Evolutionary conservation across 768 basidiomycete genomes (phyloP).

Genomic region (Podaxis sp.): DNA sequence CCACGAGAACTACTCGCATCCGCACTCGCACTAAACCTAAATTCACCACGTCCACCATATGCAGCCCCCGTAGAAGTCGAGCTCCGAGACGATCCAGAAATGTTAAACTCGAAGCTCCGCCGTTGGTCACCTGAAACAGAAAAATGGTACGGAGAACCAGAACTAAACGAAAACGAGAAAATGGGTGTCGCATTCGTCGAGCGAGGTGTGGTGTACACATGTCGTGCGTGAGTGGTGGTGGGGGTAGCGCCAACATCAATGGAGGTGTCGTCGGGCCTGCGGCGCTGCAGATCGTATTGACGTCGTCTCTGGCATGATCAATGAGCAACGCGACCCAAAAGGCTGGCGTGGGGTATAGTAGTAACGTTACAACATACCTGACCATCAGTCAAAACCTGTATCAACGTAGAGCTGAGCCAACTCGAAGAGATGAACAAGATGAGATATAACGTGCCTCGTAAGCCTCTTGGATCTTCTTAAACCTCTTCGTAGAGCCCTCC

Average conservation of each 20-base stretch:
- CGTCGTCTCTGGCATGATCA: background rate
- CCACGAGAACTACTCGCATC: background rate
- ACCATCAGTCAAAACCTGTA: background rate
- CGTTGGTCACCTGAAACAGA: background rate
- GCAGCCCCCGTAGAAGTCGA: background rate
- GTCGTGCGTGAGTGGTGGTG: background rate
- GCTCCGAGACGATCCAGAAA: background rate
- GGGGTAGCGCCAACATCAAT: background rate
- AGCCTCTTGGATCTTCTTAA: conserved; percentile 70
- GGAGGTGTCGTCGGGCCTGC: background rate
- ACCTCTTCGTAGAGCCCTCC: conserved; percentile 66
- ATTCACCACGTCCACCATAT: background rate
- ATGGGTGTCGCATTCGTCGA: background rate
- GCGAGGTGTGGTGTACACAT: background rate
- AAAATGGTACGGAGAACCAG: background rate
- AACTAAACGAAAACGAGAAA: conserved; percentile 7
- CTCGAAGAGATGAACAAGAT: no score
- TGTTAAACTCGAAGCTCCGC: background rate
- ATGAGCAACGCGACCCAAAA: background rate
- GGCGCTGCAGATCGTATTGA: background rate
- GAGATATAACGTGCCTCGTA: conserved; percentile 51
- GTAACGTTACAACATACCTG: background rate
- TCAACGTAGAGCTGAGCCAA: background rate
- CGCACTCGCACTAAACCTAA: background rate
- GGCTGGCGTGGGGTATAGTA: background rate